Evolutionary conservation across 495 filamentous ascomycete species (phyloP).

Genomic region (Glarea lozoyensis): DNA sequence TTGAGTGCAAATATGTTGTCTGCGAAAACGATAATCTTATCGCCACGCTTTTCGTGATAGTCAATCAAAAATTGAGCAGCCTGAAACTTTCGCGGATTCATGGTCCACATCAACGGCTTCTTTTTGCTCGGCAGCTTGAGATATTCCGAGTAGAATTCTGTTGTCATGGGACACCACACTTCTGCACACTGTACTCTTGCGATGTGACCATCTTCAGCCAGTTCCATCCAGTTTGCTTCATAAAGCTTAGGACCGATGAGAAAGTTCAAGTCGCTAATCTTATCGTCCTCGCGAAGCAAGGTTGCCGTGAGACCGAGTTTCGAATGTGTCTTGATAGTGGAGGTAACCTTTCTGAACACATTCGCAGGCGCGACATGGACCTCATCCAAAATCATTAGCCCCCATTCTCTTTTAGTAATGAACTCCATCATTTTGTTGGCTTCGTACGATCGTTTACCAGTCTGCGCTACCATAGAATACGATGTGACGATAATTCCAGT

Average conservation of each 20-base stretch:
- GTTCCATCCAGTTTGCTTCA: constrained; percentile 99
- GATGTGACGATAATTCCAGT: constrained; percentile 96
- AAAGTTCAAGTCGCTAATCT: constrained; percentile 95
- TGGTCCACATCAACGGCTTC: constrained; percentile 74
- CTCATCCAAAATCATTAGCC: constrained; percentile 94
- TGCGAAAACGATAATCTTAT: constrained; percentile 98
- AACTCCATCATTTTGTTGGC: constrained; percentile 98
- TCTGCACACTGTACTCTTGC: constrained; percentile 96
- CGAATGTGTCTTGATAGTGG: constrained; percentile 82
- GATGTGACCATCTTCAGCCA: constrained; percentile 94
- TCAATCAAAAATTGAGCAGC: constrained; percentile 95
- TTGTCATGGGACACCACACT: constrained; percentile 99
- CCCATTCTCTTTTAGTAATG: constrained; percentile 86
- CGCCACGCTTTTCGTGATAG: constrained; percentile 90
- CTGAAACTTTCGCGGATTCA: constrained; percentile 97
- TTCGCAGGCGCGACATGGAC: constrained; percentile 96
- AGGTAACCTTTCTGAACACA: constrained; percentile 91
- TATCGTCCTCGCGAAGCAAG: constrained; percentile 91
- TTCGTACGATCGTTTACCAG: constrained; percentile 77
- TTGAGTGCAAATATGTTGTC: constrained; percentile 96
- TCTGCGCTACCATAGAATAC: constrained; percentile 96
- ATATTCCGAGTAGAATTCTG: constrained; percentile 95
- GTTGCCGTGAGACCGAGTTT: constrained; percentile 97
- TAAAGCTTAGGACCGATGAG: constrained; percentile 96
- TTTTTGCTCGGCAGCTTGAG: constrained; percentile 63